Conservation (phyloP, 257 asterid genomes). For the Nicotiana attenuata region DNA sequence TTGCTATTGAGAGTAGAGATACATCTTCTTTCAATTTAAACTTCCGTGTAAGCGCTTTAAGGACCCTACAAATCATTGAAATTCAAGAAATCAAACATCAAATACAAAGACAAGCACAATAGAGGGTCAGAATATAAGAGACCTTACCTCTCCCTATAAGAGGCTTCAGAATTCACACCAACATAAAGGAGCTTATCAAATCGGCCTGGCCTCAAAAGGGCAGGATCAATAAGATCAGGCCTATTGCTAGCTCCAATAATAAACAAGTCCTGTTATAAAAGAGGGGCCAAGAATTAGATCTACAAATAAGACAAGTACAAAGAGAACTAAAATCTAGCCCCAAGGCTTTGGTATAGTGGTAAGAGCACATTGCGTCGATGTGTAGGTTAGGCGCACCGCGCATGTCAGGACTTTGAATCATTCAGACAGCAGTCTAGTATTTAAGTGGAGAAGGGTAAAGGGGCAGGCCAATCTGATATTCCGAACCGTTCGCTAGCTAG, state of each 20-base stretch:
- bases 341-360: conserved; percentile 1
- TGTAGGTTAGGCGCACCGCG: not conserved
- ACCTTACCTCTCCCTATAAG: conserved; percentile 80
- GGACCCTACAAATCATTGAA: conserved; percentile 46
- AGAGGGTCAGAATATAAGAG: not conserved
- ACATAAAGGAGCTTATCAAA: conserved; percentile 97
- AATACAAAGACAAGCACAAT: not conserved
- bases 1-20: conserved; percentile 65
- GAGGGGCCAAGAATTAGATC: conserved; percentile 7
- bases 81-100: conserved; percentile 3
- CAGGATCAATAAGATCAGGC: conserved; percentile 96
- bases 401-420: not conserved
- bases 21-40: conserved; percentile 74
- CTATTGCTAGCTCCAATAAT: conserved; percentile 98
- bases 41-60: conserved; percentile 84
- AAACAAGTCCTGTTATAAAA: conserved; percentile 65
- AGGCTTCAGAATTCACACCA: conserved; percentile 92
- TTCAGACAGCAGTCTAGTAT: not conserved
- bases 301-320: not conserved
- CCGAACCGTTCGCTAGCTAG: not conserved
- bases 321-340: conserved; percentile 3
- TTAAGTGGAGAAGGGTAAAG: not conserved
- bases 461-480: not conserved
- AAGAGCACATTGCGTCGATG: not conserved
- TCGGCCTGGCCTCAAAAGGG: conserved; percentile 96